Percentiles rank a stretch among this genome's conserved stretches.
These are phyloP conservation scores for Spergularia bocconei DNA, from an alignment of 148 eudicot species.

Conservation along the genomic window DNA sequence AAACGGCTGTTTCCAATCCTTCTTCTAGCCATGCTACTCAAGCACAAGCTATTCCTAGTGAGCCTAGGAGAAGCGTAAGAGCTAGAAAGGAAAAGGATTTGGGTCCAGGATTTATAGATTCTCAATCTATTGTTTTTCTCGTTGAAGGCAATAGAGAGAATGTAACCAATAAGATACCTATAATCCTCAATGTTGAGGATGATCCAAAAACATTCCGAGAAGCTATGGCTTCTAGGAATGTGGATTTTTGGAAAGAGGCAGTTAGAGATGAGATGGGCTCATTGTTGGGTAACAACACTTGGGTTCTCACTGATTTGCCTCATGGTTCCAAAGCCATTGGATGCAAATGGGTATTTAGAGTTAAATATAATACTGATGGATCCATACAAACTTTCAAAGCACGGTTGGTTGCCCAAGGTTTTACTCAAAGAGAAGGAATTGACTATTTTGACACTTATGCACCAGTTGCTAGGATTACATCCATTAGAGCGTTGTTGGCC, in stretches of 20 bases:
- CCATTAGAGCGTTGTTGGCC: conserved; percentile 17
- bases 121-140: not conserved
- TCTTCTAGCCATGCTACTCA: no score
- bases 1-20: no score
- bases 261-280: conserved; percentile 22
- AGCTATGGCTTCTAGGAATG: no score
- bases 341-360: conserved; percentile 16
- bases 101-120: not conserved
- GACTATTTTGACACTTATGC: conserved; percentile 20
- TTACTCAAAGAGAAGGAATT: conserved; percentile 5
- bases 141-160: not conserved
- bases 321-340: conserved; percentile 18
- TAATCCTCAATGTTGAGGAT: not conserved
- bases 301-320: conserved; percentile 10
- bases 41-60: no score
- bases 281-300: conserved; percentile 11
- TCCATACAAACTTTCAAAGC: conserved; percentile 5
- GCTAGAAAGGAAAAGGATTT: not conserved
- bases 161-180: not conserved
- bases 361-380: not conserved
- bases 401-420: not conserved
- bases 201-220: not conserved
- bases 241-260: conserved; percentile 1
- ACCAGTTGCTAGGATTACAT: conserved; percentile 13
- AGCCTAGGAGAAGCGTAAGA: no score